Base-by-base conservation (phyloP, 2,329 filamentous ascomycete species). In the Mycocentrospora acerina region DNA sequence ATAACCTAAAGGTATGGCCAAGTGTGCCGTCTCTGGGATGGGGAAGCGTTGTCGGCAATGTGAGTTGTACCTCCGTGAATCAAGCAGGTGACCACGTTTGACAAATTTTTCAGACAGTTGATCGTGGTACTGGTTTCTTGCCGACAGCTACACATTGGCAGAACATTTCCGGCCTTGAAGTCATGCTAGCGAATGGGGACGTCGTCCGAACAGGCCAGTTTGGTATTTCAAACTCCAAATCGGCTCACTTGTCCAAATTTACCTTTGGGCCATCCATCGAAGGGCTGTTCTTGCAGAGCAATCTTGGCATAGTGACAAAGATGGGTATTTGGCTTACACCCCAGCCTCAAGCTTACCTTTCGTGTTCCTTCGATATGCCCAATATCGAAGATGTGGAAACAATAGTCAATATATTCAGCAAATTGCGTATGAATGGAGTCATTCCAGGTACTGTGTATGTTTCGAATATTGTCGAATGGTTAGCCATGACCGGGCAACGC, bases 221-320 rank as follows among this genome's bases (percentile, higher is more conserved):
- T 37, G 69, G 62, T 29, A 64, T 75, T 39, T 61, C 64, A 9
- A 64, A 59, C 32, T 73, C 70, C 2, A 62, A 67, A 2, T 71
- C 68, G 1, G 63, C 70, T 2, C 62, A 65, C 35, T 51, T 65
- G 7, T 65, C 57, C 7, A 65, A 65, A 32, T 63, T 64, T 28
- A 59, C 56, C n/a, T 69, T 68, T 33, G 67, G 67, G 0, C 66
- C 67, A 0, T 66, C 60, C 16, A 57, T 68, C 19, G 65, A 70
- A 42, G 67, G 67, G 2, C 67, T 79, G 11, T 79, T 80, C 47
- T 69, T 71, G 0, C 76, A 79, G 51, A 71, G 68, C 14, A 77
- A 73, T 41, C 66, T 78, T 10, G 77, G 76, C 22, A 74, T 79
- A 24, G 71, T 78, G 6, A 74, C 73, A 3, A 66, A 66, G 31